Base-by-base conservation (phyloP, 2,329 filamentous ascomycete genomes). In the Pseudogymnoascus sp. region DNA sequence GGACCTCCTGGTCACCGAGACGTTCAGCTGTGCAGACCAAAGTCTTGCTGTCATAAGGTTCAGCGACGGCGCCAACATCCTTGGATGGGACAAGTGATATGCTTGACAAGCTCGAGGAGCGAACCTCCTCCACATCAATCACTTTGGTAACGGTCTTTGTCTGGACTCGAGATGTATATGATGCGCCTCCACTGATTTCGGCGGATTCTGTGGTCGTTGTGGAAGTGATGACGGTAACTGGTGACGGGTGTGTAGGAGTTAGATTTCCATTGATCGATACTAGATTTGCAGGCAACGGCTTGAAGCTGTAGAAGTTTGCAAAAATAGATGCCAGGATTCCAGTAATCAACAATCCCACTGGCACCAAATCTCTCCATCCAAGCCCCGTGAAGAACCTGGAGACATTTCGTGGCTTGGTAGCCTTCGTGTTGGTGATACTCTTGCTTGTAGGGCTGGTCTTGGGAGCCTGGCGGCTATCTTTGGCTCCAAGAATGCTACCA, bases 1-100 rank as follows among this genome's bases (percentile, higher is more conserved):
- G 69, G 30, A 86, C 78, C 62, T 82, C 77, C 60, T 79, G 77
- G 60, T 75, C 74, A 61, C 78, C 75, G 62, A 75, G 68, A 12
- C 78, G 67, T 61, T 79, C 74, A 11, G 76, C 79, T 1, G 76
- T 76, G 69, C 79, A 82, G n/a, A 76, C 65, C 5, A 70, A 65
- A 5, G 64, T 67, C 60, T 69, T 68, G 30, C 70, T 67, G 28
- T 43, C 59, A 9, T 66, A 43, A 20, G 60, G 37, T 57, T 63
- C 65, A n/a, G 67, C 38, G 11, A 65, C 37, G 22, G 70, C 69
- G 35, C 63, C 66, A 63, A 71, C n/a, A 58, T 71, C 68, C 64
- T 76, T 72, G 12, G 78, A 74, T 38, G 76, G 74, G 18, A 76
- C 71, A 34, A 78, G 74, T 18, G 73, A 70, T 35, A 77, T 67